A percentile compares a stretch with the other conserved stretches of the same genome.
Conservation (phyloP, 768 basidiomycete species). For the Botryobasidium botryosum region DNA sequence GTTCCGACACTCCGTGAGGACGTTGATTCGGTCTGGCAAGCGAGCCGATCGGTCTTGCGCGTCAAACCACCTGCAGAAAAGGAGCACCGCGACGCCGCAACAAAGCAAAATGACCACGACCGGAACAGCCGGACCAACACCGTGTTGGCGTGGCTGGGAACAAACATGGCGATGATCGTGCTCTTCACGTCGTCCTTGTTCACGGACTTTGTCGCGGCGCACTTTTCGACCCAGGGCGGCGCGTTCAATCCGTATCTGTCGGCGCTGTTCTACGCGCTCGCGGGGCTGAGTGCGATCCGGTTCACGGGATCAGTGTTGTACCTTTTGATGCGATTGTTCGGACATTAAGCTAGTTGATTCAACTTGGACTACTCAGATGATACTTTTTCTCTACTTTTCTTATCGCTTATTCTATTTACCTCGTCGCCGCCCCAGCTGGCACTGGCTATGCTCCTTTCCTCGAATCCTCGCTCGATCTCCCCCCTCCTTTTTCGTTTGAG, state of each 20-base stretch:
- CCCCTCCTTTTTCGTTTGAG: too few relatives aligned
- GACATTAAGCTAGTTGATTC: too few relatives aligned
- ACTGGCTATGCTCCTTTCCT: too few relatives aligned
- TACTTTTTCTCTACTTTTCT: too few relatives aligned
- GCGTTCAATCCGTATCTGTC: conserved; percentile 81
- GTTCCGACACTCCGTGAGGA: conserved; percentile 70
- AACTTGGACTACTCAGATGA: too few relatives aligned
- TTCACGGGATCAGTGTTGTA: conserved; percentile 68
- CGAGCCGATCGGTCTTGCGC: conserved; percentile 52
- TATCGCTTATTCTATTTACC: too few relatives aligned
- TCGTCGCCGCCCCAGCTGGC: too few relatives aligned
- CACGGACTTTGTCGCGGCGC: conserved; percentile 46
- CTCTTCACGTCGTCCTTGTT: conserved; percentile 64
- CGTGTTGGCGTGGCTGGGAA: conserved; percentile 66
- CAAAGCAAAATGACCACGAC: conserved; percentile 78
- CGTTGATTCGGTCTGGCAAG: conserved; percentile 73
- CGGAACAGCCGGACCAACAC: conserved; percentile 74
- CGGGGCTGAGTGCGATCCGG: conserved; percentile 63
- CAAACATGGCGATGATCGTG: conserved; percentile 50
- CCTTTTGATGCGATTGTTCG: conserved; percentile 57
- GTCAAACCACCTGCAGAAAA: conserved; percentile 53
- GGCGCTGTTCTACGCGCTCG: conserved; percentile 60
- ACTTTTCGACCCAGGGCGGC: conserved; percentile 31
- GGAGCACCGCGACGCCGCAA: conserved; percentile 70
- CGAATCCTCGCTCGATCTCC: too few relatives aligned